Evolutionary conservation across 2,329 filamentous ascomycete species (phyloP), one percentile per base, ranked within the genome.

Genomic region (Sporothrix inflata): DNA sequence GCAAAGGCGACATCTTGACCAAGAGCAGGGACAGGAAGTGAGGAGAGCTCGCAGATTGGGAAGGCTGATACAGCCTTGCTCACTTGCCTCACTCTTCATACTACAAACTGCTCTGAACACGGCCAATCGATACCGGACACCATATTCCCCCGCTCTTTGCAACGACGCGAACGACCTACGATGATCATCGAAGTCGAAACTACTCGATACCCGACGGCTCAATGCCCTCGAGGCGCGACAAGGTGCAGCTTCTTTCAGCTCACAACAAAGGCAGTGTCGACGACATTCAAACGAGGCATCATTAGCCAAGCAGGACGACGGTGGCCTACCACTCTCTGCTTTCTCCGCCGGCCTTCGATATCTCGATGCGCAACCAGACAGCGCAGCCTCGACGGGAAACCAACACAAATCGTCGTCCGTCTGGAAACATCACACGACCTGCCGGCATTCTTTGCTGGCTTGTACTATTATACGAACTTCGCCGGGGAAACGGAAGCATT

Each of bases 1-100:
- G 86, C 79, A 84, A 84, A 71, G 83, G 83, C 70, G 83, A 86
- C 73, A 83, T 87, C 65, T 83, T 87, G 57, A 76, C 86, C 70
- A 74, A 73, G 74, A 30, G 14, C 40, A 69, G 69, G 42, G 24
- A 60, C 14, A 47, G 42, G 45, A 34, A 65, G 42, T 55, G 55
- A 68, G 16, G 27, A 40, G 45, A 45, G 27, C 60, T 9, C n/a
- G 7, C 12, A 42, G 21, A 4, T 45, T 21, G 60, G 38, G 34
- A 12, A 65, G 60, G 38, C 21, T 19, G 6, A 4, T 14, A 24
- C 16, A 45, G 60, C 38, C 60, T 45, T 45, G 38, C 21, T n/a
- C 38, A 9, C 38, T 45, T 24, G 34, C n/a, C 21, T 24, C 3
- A 8, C 60, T 24, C 38, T 14, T 45, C 38, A 19, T 21, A 34